Conservation (phyloP, 2,329 filamentous ascomycete genomes). For the Colletotrichum kahawae region DNA sequence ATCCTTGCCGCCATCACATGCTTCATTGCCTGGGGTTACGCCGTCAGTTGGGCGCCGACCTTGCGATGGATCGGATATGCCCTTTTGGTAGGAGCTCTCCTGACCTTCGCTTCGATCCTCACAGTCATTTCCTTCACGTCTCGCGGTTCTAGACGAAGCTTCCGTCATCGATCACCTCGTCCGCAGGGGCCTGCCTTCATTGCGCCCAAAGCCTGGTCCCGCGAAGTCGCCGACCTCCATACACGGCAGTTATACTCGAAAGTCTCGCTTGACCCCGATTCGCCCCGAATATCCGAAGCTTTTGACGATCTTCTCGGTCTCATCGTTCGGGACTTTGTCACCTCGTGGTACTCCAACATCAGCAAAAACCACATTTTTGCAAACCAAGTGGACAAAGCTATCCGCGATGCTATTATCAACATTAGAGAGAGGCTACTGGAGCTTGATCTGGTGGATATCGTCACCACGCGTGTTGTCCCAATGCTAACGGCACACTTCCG, state of each 20-base stretch:
- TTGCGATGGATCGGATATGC: conserved; percentile 87
- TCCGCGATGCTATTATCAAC: conserved; percentile 74
- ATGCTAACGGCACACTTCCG: conserved; percentile 87
- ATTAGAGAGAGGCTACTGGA: conserved; percentile 75
- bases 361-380: conserved; percentile 80
- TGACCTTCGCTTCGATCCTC: conserved; percentile 59
- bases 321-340: conserved; percentile 83
- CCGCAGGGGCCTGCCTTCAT: conserved; percentile 64
- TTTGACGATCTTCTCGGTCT: conserved; percentile 80
- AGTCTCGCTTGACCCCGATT: conserved; percentile 75
- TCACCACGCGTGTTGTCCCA: conserved; percentile 83
- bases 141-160: conserved; percentile 49
- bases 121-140: conserved; percentile 68
- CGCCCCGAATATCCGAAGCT: conserved; percentile 77
- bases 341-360: conserved; percentile 87
- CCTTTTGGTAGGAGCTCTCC: conserved; percentile 72
- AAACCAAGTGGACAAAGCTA: conserved; percentile 83
- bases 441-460: conserved; percentile 82
- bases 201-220: conserved; percentile 67
- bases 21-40: conserved; percentile 88
- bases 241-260: conserved; percentile 70
- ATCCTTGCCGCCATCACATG: conserved; percentile 69
- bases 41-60: conserved; percentile 80
- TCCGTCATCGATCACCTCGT: conserved; percentile 42
- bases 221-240: conserved; percentile 71